phyloP scores from a whole-genome alignment of 148 eudicot genomes.

The Chenopodium quinoa region DNA sequence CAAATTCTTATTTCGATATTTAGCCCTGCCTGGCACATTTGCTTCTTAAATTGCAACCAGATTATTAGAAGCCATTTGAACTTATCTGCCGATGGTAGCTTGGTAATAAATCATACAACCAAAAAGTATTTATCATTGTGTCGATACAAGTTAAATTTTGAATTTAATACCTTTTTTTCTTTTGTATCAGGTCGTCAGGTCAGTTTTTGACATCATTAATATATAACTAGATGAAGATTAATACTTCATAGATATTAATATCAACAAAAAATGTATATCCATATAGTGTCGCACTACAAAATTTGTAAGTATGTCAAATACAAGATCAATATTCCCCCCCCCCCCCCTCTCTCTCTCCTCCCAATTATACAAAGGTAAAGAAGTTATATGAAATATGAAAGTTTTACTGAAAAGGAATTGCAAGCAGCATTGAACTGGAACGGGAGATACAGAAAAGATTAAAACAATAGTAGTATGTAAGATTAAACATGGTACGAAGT shows the following conservation, averaged over 20 bases:
- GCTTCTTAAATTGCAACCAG: too few species aligned
- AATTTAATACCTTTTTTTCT: too few species aligned
- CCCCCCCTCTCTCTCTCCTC: background rate
- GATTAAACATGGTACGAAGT: background rate
- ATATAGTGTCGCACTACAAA: slow-evolving; percentile 32
- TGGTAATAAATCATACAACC: too few species aligned
- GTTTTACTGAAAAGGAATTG: background rate
- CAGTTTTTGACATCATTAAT: too few species aligned
- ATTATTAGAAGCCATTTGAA: too few species aligned
- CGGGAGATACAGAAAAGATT: slow-evolving; percentile 7
- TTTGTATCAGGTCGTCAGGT: too few species aligned
- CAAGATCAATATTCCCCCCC: background rate
- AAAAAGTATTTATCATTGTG: too few species aligned
- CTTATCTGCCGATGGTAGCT: too few species aligned
- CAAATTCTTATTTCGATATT: too few species aligned
- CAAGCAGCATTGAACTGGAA: slow-evolving; percentile 18
- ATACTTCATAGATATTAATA: too few species aligned
- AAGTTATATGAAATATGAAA: background rate
- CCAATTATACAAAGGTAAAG: slow-evolving; percentile 17
- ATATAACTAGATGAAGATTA: background rate
- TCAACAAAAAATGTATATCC: slow-evolving; percentile 27
- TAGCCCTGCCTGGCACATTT: too few species aligned
- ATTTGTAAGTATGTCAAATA: slow-evolving; percentile 10
- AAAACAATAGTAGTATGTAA: background rate
- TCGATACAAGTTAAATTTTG: too few species aligned